Base-by-base conservation (phyloP, 2,329 filamentous ascomycete species). In the Massarina eburnea region DNA sequence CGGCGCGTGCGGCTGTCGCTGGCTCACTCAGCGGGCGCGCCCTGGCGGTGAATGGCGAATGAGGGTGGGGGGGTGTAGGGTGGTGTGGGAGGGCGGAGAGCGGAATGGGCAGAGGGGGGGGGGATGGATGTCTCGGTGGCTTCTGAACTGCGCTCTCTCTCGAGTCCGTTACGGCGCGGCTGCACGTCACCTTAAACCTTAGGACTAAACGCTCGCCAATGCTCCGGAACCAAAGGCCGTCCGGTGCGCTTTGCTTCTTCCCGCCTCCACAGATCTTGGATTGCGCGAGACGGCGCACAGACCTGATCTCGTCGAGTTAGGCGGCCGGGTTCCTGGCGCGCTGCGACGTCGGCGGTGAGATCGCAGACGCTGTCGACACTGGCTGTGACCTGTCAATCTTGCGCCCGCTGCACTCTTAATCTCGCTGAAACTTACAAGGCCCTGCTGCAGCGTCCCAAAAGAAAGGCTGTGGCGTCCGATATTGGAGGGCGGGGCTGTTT, bases 181-280 rank as follows among this genome's bases (percentile, higher is more conserved):
- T 60, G 52, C 57, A 54, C 57, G 58, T 62, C 60, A 52, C 54
- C 57, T 64, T 64, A 59, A 63, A 59, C 62, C 57, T 58, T 57
- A 50, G 51, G 56, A 51, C 45, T 58, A 50, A 60, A 56, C 58
- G 59, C 58, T 63, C 55, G 62, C 59, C 58, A 51, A 55, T 48
- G n/a, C n/a, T n/a, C 49, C 54, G 46, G 53, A 50, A 52, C 54
- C 40, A 46, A 46, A 59, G 59, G 48, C 56, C 61, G 51, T 51
- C 46, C 45, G 46, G 55, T 59, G 59, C 57, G 49, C 63, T 67
- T 67, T 67, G 64, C 64, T 69, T 65, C 60, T 66, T 70, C 57
- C 63, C 61, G 60, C 61, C 66, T 62, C 61, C 66, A 64, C 62
- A 67, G 64, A 68, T 66, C 60, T 67, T 54, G 51, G 64, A 62